Base-by-base conservation (phyloP, 2,329 filamentous ascomycete species). In the Blastomyces gilchristii region DNA sequence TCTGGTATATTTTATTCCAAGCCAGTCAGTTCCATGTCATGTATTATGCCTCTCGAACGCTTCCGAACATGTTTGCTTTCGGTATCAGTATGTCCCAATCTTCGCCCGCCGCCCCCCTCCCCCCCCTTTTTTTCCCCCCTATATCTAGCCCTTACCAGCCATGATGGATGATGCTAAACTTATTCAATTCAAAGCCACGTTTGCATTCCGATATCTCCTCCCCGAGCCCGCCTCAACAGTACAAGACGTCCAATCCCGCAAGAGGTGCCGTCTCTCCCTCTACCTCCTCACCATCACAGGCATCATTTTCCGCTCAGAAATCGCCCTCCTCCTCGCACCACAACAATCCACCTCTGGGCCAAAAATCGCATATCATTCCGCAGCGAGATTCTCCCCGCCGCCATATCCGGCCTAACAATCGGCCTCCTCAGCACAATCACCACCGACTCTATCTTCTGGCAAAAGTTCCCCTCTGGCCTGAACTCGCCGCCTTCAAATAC, bases 1-100 rank as follows among this genome's bases (percentile, higher is more conserved):
- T 86, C 62, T 97, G 93, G 91, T 99, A 89, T 78, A 77, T 88
- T 3, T 65, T 90, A 49, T 81, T 97, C 62, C 88, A 91, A 71
- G 84, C 85, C 0, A 87, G 86, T 74, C 93, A 97, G 75, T 99
- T 99, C 71, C 94, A 99, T 76, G 78, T 96, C 65, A 82, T 94
- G 65, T 99, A 91, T 76, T 99, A 99, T 78, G 88, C 92, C 16
- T 94, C 91, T 18, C 83, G 94, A 65, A 94, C 91, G 2, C 78
- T 99, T 67, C 94, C 94, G 1, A 99, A 99, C 74, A 96, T 95
- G 88, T 96, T 97, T 76, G 92, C 94, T 25, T 94, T 97, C 78
- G 85, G 86, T 11, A 78, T 97, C 64, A 90, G 88, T 93, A 80
- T 76, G 87, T 81, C 45, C 31, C 58, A 37, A 22, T 57, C 31